Conservation (phyloP, 2,329 filamentous ascomycete genomes). For the Ophiognomonia clavigignenti-juglandacearum region DNA sequence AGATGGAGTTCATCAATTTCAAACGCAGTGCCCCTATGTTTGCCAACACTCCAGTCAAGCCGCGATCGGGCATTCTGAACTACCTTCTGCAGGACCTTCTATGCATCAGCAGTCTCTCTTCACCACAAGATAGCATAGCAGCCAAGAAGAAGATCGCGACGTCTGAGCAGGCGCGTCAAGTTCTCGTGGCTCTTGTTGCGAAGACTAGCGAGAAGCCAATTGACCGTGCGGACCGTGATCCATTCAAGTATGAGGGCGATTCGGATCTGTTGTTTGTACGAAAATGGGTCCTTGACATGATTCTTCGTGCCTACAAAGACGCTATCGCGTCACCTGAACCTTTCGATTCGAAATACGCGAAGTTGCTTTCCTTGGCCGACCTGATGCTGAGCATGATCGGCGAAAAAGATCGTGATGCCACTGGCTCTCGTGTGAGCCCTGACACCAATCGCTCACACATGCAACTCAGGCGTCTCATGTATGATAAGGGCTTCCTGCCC, state of each 20-base stretch:
- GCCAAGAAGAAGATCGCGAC: constrained; percentile 84
- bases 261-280: constrained; percentile 85
- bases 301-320: constrained; percentile 87
- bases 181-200: constrained; percentile 79
- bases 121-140: constrained; percentile 67
- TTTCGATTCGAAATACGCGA: constrained; percentile 79
- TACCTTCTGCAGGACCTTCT: constrained; percentile 82
- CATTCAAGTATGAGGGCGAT: constrained; percentile 68
- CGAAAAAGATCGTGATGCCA: constrained; percentile 63
- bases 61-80: constrained; percentile 85
- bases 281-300: constrained; percentile 90
- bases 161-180: constrained; percentile 78
- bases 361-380: constrained; percentile 82
- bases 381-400: constrained; percentile 91
- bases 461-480: constrained; percentile 92
- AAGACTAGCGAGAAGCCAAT: constrained; percentile 77
- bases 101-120: constrained; percentile 54
- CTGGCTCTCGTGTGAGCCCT: constrained; percentile 30
- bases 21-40: constrained; percentile 84
- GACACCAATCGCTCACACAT: constrained; percentile 59
- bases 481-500: constrained; percentile 91
- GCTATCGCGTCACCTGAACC: constrained; percentile 73
- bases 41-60: constrained; percentile 85
- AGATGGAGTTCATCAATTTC: constrained; percentile 99
- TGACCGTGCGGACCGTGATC: constrained; percentile 51